A percentile compares a stretch with the other conserved stretches of the same genome.
Evolutionary conservation across 345 rosid genomes (phyloP).

Genomic region (Draba incana): DNA sequence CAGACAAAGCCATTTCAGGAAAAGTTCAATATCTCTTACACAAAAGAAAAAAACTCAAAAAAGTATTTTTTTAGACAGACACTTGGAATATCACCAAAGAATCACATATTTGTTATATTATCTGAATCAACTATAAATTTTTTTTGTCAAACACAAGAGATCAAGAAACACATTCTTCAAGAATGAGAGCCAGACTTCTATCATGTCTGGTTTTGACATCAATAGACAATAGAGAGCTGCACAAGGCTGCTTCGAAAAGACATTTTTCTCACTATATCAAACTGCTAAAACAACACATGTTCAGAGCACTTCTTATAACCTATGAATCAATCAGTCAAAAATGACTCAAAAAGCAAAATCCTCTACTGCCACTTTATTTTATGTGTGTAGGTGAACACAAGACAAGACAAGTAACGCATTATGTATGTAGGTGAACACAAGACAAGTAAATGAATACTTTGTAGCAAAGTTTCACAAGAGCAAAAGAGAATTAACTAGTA

Average conservation of each 20-base stretch:
- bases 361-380: constrained; percentile 16
- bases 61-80: too few species aligned
- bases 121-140: not conserved
- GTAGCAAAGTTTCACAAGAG: constrained; percentile 9
- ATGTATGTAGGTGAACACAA: not conserved
- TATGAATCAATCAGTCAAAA: constrained; percentile 24
- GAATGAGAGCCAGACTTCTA: not conserved
- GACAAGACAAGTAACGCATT: constrained; percentile 14
- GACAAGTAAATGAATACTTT: not conserved
- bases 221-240: not conserved
- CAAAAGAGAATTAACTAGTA: not conserved
- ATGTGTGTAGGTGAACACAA: not conserved
- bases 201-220: constrained; percentile 19
- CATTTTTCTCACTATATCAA: constrained; percentile 13
- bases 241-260: not conserved
- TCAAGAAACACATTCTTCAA: constrained; percentile 18
- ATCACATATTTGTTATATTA: not conserved
- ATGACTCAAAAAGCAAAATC: constrained; percentile 20
- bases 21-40: not conserved
- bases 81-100: not conserved
- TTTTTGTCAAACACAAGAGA: constrained; percentile 5
- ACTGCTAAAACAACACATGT: constrained; percentile 8
- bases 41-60: not conserved
- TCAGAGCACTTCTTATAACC: not conserved
- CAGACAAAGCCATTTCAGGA: not conserved